Percentiles rank a stretch among this genome's conserved stretches.
Conservation (phyloP, 2,329 filamentous ascomycete genomes). For the Phialocephala subalpina region DNA sequence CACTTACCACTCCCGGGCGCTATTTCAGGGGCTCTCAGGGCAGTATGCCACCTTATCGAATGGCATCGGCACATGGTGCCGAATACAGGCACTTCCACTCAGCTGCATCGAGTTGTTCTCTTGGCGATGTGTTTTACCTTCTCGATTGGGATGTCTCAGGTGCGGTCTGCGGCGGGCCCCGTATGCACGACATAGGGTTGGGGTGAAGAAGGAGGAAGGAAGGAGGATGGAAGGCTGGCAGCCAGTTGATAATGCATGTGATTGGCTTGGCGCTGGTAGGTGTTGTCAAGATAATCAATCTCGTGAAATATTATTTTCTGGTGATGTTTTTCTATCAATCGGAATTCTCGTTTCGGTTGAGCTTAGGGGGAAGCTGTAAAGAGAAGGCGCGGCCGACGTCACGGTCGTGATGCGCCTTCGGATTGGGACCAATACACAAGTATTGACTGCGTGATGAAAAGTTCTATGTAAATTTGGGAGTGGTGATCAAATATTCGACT, state of each 20-base stretch:
- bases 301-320: too few species aligned
- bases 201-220: not conserved
- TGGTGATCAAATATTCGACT: too few species aligned
- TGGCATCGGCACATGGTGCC: slow-evolving; percentile 25
- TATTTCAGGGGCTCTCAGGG: slow-evolving; percentile 9
- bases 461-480: too few species aligned
- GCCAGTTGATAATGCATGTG: slow-evolving; percentile 18
- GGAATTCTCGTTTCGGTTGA: too few species aligned
- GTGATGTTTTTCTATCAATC: too few species aligned
- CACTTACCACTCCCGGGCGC: not conserved
- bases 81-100: slow-evolving; percentile 8
- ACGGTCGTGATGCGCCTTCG: too few species aligned
- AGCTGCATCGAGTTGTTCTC: not conserved
- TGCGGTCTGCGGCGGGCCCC: slow-evolving; percentile 18
- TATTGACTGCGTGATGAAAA: too few species aligned
- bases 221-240: not conserved
- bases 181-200: slow-evolving; percentile 14
- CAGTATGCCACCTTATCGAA: slow-evolving; percentile 21
- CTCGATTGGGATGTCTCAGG: slow-evolving; percentile 10
- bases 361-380: too few species aligned
- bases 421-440: too few species aligned
- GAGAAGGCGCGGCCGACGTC: too few species aligned
- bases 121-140: slow-evolving; percentile 21
- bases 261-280: not conserved
- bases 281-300: too few species aligned